Base-by-base conservation (phyloP, 2,329 filamentous ascomycete species). In the Fusarium transvaalense region DNA sequence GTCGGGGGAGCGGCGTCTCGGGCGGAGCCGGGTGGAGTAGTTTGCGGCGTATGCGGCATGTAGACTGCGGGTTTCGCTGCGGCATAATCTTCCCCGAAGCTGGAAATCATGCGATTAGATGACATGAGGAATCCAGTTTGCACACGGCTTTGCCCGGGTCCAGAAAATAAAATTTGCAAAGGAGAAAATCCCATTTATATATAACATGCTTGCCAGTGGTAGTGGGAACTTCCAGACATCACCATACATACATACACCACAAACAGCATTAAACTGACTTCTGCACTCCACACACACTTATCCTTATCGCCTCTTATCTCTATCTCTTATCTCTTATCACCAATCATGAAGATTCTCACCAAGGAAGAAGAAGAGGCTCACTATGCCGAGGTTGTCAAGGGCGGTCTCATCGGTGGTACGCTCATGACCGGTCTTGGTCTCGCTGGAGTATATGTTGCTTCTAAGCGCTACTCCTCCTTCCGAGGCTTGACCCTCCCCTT, bases 311-410 rank as follows among this genome's bases (percentile, higher is more conserved):
- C 3, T 15, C 15, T 15, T 21, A 29, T 39, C 9, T 7, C 31
- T 42, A 63, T 62, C 34, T 23, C 21, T 17, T 61, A 54, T 67
- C n/a, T 2, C 21, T 51, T 42, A 59, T 50, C 37, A 45, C 66
- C 74, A 80, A 85, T 56, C 69, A 99, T 98, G 96, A 98, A 97
- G 91, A 85, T 98, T 77, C 87, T 98, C 79, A 97, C 92, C 74
- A 93, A 95, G 79, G 92, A 97, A 88, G 93, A 97, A 83, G 94
- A 97, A 83, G 79, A 85, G 64, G 92, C 88, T 55, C 94, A 97
- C 86, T 97, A 97, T 87, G 83, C 85, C 78, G 84, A 87, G 64
- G 96, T 97, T 64, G 77, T 98, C 71, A 90, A 89, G 78, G 94
- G 94, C 72, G 95, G 96, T 73, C 76, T 88, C 67, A 80, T 92